Percentiles rank a stretch among this genome's conserved stretches.
phyloP scores from a whole-genome alignment of 768 basidiomycete species.

The Rhizopogon vulgaris region DNA sequence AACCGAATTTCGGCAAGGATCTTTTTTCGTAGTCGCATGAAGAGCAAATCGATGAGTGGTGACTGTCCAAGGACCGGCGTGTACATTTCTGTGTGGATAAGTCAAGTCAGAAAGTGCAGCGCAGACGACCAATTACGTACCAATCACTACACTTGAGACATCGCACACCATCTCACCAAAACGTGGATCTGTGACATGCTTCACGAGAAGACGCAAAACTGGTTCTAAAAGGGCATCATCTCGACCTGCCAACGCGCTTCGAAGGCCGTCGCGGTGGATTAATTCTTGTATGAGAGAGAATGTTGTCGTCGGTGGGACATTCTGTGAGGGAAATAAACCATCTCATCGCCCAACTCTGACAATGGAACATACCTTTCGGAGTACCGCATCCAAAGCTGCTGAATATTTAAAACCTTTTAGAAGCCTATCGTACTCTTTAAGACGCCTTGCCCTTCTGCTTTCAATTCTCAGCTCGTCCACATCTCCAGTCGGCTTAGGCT shows the following conservation, averaged over 20 bases:
- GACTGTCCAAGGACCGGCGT: conserved; percentile 88
- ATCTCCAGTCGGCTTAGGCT: conserved; percentile 50
- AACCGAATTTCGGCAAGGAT: conserved; percentile 83
- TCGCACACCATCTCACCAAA: conserved; percentile 90
- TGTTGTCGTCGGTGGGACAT: conserved; percentile 74
- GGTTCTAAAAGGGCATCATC: conserved; percentile 94
- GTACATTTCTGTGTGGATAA: conserved; percentile 71
- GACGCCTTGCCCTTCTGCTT: conserved; percentile 56
- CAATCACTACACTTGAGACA: conserved; percentile 74
- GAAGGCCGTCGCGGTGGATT: conserved; percentile 84
- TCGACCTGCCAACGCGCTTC: conserved; percentile 79
- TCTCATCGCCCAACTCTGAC: background rate
- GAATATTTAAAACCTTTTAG: conserved; percentile 93
- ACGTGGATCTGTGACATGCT: conserved; percentile 82
- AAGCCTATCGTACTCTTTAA: conserved; percentile 84
- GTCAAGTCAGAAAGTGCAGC: conserved; percentile 3
- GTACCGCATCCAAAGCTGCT: conserved; percentile 87
- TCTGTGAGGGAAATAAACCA: conserved; percentile 36
- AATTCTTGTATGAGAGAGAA: conserved; percentile 93
- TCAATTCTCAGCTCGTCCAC: conserved; percentile 76
- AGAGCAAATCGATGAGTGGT: conserved; percentile 82
- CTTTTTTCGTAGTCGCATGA: conserved; percentile 76
- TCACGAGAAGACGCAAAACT: conserved; percentile 77
- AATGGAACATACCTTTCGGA: conserved; percentile 61
- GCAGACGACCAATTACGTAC: conserved; percentile 37